Evolutionary conservation across 805 yeast species (phyloP).

Genomic region (Sungouiella blattae): DNA sequence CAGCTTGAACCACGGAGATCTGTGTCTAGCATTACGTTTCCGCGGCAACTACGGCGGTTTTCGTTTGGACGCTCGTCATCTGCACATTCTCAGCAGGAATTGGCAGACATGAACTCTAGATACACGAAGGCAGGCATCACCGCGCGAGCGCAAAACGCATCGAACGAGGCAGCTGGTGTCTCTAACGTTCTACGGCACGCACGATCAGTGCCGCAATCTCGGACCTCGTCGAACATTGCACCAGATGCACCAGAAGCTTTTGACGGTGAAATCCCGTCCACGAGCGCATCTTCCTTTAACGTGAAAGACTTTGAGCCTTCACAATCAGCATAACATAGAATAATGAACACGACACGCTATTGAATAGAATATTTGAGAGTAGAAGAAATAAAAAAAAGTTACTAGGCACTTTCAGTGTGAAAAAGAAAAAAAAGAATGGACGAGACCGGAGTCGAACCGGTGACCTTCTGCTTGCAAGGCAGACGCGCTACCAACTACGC

Average conservation of each 20-base stretch:
- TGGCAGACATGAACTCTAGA: background rate
- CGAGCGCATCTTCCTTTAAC: background rate
- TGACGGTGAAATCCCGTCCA: background rate
- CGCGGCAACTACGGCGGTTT: slow-evolving; percentile 2
- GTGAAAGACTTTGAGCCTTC: background rate
- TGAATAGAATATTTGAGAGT: too few species aligned
- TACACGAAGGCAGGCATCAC: slow-evolving; percentile 14
- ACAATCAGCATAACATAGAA: too few species aligned
- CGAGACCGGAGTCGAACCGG: slow-evolving; percentile 77
- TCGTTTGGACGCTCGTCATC: slow-evolving; percentile 1
- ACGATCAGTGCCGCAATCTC: background rate
- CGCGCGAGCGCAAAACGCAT: slow-evolving; percentile 10
- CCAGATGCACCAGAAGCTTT: background rate
- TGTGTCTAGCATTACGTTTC: slow-evolving; percentile 1
- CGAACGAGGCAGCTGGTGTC: slow-evolving; percentile 18
- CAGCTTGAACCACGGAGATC: background rate
- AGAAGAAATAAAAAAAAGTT: too few species aligned
- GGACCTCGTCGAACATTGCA: background rate
- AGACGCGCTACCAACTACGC: slow-evolving; percentile 80
- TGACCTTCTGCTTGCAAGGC: slow-evolving; percentile 77
- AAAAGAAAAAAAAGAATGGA: slow-evolving; percentile 40
- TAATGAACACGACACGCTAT: too few species aligned
- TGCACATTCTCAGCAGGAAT: background rate
- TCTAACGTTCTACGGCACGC: slow-evolving; percentile 1
- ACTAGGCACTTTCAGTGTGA: too few species aligned